Evolutionary conservation across 129 eudicot species (phyloP), one percentile per base, ranked within the genome.

Genomic region (Lonicera japonica): DNA sequence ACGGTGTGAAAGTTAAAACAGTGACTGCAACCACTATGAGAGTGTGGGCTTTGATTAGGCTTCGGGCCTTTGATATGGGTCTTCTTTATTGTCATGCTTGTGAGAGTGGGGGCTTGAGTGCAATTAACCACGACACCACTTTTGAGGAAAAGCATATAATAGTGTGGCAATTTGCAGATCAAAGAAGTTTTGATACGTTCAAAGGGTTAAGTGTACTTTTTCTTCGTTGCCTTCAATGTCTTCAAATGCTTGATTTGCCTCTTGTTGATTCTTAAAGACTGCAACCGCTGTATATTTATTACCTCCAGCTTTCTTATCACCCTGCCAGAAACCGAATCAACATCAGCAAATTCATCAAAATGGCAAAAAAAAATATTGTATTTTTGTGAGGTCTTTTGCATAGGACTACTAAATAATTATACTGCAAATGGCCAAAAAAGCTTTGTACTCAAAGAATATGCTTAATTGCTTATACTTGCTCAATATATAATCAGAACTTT

Each of bases 221-320:
- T 52, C 79, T 70, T 69, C 61, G 56, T 61, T 76, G 57, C 86
- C 95, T 29, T 74, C 70, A 62, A 92, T 71, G 16, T 57, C 68
- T 58, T 78, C 80, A 51, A 77, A 88, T 16, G 95, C 82, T 70
- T 78, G 60, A 66, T 73, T 71, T 18, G 98, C 90, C 72, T 78
- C 84, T 29, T 84, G 71, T 66, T 72, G 86, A 67, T 36, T 78
- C 64, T 68, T 66, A 47, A 84, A 91, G 50, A 71, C 82, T 13
- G 84, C 84, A 18, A 85, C 73, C 43, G 83, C 95, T 3, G 96
- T 60, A 76, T 88, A 85, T 22, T 58, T 82, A 29, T 29, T 29
- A 23, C 66, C 82, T 63, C 80, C 72, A 8, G 70, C 70, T 56
- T 81, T 87, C 63, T 74, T 84, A 46, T 21, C 65, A 19, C 57